Evolutionary conservation across 306 rosid species (phyloP).

Genomic region (Oemleria cerasiformis): DNA sequence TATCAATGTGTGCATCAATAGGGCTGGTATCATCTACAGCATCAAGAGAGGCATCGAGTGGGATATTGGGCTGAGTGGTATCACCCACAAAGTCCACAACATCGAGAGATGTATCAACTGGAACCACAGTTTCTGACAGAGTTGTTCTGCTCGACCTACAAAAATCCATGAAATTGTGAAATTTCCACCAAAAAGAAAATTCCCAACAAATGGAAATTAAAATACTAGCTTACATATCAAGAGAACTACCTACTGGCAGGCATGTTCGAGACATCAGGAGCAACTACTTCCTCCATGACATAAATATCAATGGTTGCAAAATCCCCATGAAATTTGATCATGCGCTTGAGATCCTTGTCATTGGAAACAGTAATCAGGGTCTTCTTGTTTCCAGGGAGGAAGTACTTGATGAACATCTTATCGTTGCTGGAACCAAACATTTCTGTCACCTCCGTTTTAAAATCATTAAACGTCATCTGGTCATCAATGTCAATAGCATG

Average conservation of each 20-base stretch:
- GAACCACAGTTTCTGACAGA: conserved; percentile 77
- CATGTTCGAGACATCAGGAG: conserved; percentile 69
- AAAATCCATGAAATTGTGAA: conserved; percentile 24
- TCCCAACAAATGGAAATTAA: conserved; percentile 10
- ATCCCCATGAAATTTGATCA: conserved; percentile 76
- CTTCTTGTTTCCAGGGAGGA: conserved; percentile 87
- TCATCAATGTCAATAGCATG: conserved; percentile 92
- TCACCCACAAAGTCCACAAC: conserved; percentile 37
- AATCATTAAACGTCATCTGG: conserved; percentile 60
- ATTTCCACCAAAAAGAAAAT: conserved; percentile 28
- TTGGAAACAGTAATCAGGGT: conserved; percentile 89
- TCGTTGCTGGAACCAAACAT: conserved; percentile 57
- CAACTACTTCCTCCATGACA: conserved; percentile 55
- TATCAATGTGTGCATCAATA: conserved; percentile 42
- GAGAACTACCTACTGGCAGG: conserved; percentile 93
- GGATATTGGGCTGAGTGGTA: conserved; percentile 33
- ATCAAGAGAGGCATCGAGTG: conserved; percentile 46
- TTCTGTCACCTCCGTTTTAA: conserved; percentile 71
- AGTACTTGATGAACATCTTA: conserved; percentile 67
- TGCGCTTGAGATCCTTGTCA: conserved; percentile 88
- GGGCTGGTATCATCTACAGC: conserved; percentile 50
- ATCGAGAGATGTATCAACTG: conserved; percentile 42
- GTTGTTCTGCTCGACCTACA: conserved; percentile 97
- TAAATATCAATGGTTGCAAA: conserved; percentile 62
- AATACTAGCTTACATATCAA: conserved; percentile 28